Conservation (phyloP, 345 rosid genomes). For the Cardamine chenopodiifolia region DNA sequence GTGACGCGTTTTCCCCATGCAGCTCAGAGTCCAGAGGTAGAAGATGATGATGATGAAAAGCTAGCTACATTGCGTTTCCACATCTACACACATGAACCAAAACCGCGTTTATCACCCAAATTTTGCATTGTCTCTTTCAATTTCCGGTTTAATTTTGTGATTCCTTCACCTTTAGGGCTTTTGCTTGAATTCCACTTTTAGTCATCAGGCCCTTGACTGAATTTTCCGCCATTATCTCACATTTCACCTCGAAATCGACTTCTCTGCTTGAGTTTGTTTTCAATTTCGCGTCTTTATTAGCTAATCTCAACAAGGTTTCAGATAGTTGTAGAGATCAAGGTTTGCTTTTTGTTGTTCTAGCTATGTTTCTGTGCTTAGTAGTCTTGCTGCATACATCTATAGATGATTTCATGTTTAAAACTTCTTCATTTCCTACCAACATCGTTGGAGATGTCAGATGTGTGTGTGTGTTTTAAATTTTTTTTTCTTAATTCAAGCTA, state of each 20-base stretch:
- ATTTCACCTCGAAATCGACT: neutral
- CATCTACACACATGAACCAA: neutral
- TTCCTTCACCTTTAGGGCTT: neutral
- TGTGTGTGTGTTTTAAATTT: neutral
- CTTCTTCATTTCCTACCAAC: neutral
- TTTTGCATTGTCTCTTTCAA: neutral
- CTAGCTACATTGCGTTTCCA: neutral
- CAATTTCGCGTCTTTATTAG: neutral
- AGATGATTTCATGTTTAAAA: neutral
- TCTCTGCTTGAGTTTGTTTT: neutral
- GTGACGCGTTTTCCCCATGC: neutral
- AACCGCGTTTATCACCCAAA: neutral
- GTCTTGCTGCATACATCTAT: neutral
- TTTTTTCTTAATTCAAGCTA: neutral
- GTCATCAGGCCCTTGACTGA: neutral
- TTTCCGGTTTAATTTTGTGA: neutral
- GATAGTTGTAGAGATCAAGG: neutral
- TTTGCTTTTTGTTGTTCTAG: neutral
- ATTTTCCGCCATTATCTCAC: neutral
- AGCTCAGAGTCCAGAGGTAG: neutral
- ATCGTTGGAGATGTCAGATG: neutral
- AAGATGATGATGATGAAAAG: neutral
- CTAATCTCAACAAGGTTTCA: neutral
- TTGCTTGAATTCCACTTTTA: neutral
- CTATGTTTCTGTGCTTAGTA: neutral